Base-by-base conservation (phyloP, 495 filamentous ascomycete genomes). In the Penicillium waksmanii region DNA sequence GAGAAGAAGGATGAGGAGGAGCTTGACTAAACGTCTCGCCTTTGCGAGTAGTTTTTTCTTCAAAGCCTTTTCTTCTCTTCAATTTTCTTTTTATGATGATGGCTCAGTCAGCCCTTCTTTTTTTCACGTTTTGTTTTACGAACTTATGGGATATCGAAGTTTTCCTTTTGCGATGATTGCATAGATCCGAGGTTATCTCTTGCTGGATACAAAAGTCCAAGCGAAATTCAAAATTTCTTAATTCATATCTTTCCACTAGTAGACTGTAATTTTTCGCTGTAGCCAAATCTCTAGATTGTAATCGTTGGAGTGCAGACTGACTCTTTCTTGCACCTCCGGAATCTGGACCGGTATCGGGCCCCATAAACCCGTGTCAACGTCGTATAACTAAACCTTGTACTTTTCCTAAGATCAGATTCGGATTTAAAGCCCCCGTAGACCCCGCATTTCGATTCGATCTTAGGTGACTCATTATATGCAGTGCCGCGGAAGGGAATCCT, bases 1-100 rank as follows among this genome's bases (percentile, higher is more conserved):
- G 74, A 80, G 73, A 68, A 72, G 65, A 73, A 71, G 60, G 76
- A 79, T 67, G 76, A 77, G 57, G 75, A 77, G 67, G 77, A 79
- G 67, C 76, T 80, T 55, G 77, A 80, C 81, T 86, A 65, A 88
- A 77, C 40, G 84, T 65, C 66, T 86, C 80, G 55, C 84, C 10
- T 77, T 46, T 69, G 69, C 57, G 81, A 79, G 53, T 57, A 23
- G 1, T 17, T 54, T 51, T 62, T 58, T 43, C n/a, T 25, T 5
- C 7, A 54, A 23, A 23, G 23, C 8, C n/a, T 57, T 33, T 34
- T 35, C n/a, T n/a, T n/a, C n/a, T 57, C 42, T 18, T 33, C 5
- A 55, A 18, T 23, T 76, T 73, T 61, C 78, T 80, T 23, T 23
- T 23, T 31, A 82, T 72, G 2, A 80, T 82, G 51, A 31, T 82